Percentiles rank a stretch among this genome's conserved stretches.
Evolutionary conservation across 2,329 filamentous ascomycete species (phyloP).

Genomic region (Hypoxylon sp.): DNA sequence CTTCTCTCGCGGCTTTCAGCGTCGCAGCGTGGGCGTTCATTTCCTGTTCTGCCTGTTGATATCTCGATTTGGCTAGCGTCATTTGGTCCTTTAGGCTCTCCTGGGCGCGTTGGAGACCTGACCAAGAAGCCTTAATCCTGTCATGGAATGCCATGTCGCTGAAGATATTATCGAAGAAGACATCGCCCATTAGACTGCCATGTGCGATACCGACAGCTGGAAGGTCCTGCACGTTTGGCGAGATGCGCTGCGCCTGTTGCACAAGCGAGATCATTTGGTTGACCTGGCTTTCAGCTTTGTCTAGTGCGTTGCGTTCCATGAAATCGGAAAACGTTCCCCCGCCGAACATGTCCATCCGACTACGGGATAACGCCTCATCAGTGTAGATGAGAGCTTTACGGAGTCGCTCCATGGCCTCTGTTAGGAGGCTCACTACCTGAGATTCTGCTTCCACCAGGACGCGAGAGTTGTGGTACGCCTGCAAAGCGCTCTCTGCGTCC

Average conservation of each 20-base stretch:
- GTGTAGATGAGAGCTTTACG: slow-evolving; percentile 57
- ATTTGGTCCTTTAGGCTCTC: slow-evolving; percentile 54
- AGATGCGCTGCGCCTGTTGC: slow-evolving; percentile 59
- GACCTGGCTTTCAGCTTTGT: slow-evolving; percentile 62
- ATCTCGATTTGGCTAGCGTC: slow-evolving; percentile 42
- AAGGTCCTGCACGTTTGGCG: slow-evolving; percentile 58
- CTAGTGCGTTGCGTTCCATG: slow-evolving; percentile 68
- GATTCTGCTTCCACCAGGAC: slow-evolving; percentile 58
- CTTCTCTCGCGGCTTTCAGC: slow-evolving; percentile 55
- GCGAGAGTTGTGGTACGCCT: slow-evolving; percentile 58
- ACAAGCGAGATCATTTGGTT: slow-evolving; percentile 59
- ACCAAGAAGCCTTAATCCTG: slow-evolving; percentile 63
- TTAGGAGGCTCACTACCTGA: slow-evolving; percentile 60
- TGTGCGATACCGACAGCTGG: slow-evolving; percentile 61
- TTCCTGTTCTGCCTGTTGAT: slow-evolving; percentile 49
- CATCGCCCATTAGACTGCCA: slow-evolving; percentile 64
- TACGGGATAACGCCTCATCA: slow-evolving; percentile 60
- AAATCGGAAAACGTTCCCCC: slow-evolving; percentile 65
- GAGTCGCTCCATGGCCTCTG: slow-evolving; percentile 58
- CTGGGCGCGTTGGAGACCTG: slow-evolving; percentile 54
- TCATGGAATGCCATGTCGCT: slow-evolving; percentile 67
- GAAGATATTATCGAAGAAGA: slow-evolving; percentile 71
- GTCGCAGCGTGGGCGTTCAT: slow-evolving; percentile 54
- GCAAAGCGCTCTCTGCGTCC: slow-evolving; percentile 54
- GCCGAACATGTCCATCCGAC: slow-evolving; percentile 65